Percentiles rank a stretch among this genome's conserved stretches.
Evolutionary conservation across 768 basidiomycete genomes (phyloP).

Genomic region (Xerocomus potaroensis): DNA sequence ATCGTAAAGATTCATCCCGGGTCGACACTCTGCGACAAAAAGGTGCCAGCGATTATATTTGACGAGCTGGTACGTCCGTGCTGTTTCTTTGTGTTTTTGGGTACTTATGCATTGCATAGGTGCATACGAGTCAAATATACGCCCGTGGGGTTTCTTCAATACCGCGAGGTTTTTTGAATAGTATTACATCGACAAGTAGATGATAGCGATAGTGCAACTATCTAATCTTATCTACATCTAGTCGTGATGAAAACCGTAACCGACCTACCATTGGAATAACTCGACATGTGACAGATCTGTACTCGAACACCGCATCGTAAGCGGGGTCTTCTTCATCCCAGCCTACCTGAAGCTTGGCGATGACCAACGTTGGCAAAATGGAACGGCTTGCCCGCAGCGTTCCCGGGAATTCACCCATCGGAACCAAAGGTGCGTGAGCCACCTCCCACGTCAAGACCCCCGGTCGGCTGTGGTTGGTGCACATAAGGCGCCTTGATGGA

Average conservation of each 20-base stretch:
- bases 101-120: conserved; percentile 36
- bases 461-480: background rate
- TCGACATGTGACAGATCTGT: background rate
- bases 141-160: conserved; percentile 89
- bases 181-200: conserved; percentile 17
- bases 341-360: background rate
- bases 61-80: conserved; percentile 75
- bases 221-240: conserved; percentile 11
- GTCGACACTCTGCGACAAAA: conserved; percentile 76
- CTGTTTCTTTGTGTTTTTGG: background rate
- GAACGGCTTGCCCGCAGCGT: conserved; percentile 1
- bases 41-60: conserved; percentile 83
- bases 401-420: conserved; percentile 19
- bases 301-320: background rate
- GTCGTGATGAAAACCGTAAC: background rate
- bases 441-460: background rate
- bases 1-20: conserved; percentile 91
- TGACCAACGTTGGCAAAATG: background rate
- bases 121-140: conserved; percentile 80
- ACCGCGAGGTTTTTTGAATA: conserved; percentile 48
- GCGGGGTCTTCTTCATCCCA: background rate
- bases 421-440: conserved; percentile 24
- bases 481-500: background rate
- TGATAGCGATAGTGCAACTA: conserved; percentile 8
- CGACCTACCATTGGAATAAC: background rate